Evolutionary conservation across 495 filamentous ascomycete genomes (phyloP).

Genomic region (Hyaloscypha hepaticicola): DNA sequence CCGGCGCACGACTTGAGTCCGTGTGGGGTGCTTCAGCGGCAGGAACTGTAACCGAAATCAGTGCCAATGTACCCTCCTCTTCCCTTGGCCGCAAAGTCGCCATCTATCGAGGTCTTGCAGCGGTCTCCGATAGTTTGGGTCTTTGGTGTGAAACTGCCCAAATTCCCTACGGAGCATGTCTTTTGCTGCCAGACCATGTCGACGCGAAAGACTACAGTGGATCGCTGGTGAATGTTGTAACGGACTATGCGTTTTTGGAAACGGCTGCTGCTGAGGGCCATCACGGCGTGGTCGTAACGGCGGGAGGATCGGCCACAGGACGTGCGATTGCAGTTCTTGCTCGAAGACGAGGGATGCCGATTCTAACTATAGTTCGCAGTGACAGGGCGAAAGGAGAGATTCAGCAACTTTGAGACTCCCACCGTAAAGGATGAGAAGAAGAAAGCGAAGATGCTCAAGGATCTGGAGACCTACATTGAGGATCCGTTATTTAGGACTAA

Average conservation of each 20-base stretch:
- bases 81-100: background rate
- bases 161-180: background rate
- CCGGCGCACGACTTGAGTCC: background rate
- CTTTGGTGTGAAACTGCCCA: slow-evolving; percentile 3
- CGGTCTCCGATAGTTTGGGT: background rate
- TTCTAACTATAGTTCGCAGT: slow-evolving; percentile 1
- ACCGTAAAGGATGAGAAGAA: background rate
- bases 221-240: background rate
- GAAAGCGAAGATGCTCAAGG: background rate
- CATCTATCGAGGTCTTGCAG: background rate
- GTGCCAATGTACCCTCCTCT: background rate
- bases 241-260: background rate
- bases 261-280: background rate
- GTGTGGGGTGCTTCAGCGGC: slow-evolving; percentile 2
- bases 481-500: too few species aligned
- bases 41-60: background rate
- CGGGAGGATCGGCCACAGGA: background rate
- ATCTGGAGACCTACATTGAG: background rate
- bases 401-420: background rate
- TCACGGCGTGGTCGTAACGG: background rate
- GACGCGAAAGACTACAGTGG: slow-evolving; percentile 7
- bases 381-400: slow-evolving; percentile 1
- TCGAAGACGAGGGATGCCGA: background rate
- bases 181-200: background rate
- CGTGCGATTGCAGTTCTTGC: background rate